Base-by-base conservation (phyloP, 305 asterid species). In the Fraxinus greggii region DNA sequence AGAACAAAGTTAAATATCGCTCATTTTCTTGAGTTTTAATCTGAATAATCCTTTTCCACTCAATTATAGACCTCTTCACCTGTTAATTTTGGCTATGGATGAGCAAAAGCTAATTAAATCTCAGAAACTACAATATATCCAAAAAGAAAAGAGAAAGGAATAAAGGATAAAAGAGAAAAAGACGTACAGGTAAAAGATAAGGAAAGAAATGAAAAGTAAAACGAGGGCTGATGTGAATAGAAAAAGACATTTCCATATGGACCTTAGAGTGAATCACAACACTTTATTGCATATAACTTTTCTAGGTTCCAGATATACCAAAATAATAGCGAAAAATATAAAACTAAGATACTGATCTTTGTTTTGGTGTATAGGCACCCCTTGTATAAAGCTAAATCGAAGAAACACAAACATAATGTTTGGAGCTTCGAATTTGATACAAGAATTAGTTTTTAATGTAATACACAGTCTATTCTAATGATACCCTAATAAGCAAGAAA, bases 251-350 rank as follows among this genome's bases (percentile, higher is more conserved):
- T 15, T 78, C 83, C 86, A 81, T 82, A 85, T 83, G 86, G 84
- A 72, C 80, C 80, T 35, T 35, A 89, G 78, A 82, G 86, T 13
- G 72, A 85, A 87, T 83, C 85, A 79, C 82, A 83, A 78, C 77
- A 81, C 81, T 82, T 84, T 75, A 82, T 82, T 36, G 67, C 73
- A 86, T 83, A 80, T 78, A 77, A 82, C 91, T 85, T 91, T 84
- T 78, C 35, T 38, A 79, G 63, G 72, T 69, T 40, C 85, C 84
- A 78, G 23, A 45, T 36, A 69, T 45, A 40, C 67, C 72, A 23
- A 45, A 59, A 81, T 70, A 59, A 76, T 59, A 56, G 31, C 76
- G 36, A 33, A 74, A 40, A 77, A 74, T 40, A 32, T 28, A 69
- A 29, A 82, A 67, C 1, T 82, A 42, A 42, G 54, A 42, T 42